Percentiles rank a stretch among this genome's conserved stretches.
phyloP scores from a whole-genome alignment of 805 yeast species.

The Brettanomyces sp. region DNA sequence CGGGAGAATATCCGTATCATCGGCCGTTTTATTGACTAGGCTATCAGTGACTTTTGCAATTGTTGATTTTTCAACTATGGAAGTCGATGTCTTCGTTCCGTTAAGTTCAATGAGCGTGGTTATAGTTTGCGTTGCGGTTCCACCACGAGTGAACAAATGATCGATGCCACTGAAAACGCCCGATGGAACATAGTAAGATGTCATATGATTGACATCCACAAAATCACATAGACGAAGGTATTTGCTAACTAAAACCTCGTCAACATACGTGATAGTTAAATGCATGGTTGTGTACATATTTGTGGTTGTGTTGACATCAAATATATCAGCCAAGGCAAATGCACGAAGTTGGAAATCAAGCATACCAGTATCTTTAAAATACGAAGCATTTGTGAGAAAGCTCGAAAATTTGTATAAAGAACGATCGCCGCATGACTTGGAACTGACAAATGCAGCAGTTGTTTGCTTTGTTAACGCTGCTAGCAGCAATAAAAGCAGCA shows the following conservation, averaged over 20 bases:
- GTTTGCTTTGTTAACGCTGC: not conserved
- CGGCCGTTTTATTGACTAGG: not conserved
- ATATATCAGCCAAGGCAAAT: slow-evolving; percentile 19
- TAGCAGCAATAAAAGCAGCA: not conserved
- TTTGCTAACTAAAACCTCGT: slow-evolving; percentile 30
- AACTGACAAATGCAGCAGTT: not conserved
- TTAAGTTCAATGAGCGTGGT: not conserved
- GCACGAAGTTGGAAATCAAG: slow-evolving; percentile 11
- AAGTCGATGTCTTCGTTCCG: not conserved
- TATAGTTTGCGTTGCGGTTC: not conserved
- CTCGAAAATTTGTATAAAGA: slow-evolving; percentile 5
- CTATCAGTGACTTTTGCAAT: not conserved
- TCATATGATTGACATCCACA: slow-evolving; percentile 12
- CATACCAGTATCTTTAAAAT: slow-evolving; percentile 5
- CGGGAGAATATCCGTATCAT: slow-evolving; percentile 8
- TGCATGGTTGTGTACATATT: slow-evolving; percentile 42
- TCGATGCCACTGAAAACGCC: slow-evolving; percentile 10
- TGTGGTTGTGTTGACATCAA: slow-evolving; percentile 36
- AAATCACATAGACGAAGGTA: slow-evolving; percentile 34
- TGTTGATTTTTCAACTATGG: not conserved
- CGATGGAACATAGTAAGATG: slow-evolving; percentile 7
- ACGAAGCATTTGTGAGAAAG: slow-evolving; percentile 14
- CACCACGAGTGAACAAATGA: not conserved
- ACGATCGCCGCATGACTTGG: not conserved
- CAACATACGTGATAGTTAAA: slow-evolving; percentile 34